Base-by-base conservation (phyloP, 306 rosid genomes). In the Myrica gale region DNA sequence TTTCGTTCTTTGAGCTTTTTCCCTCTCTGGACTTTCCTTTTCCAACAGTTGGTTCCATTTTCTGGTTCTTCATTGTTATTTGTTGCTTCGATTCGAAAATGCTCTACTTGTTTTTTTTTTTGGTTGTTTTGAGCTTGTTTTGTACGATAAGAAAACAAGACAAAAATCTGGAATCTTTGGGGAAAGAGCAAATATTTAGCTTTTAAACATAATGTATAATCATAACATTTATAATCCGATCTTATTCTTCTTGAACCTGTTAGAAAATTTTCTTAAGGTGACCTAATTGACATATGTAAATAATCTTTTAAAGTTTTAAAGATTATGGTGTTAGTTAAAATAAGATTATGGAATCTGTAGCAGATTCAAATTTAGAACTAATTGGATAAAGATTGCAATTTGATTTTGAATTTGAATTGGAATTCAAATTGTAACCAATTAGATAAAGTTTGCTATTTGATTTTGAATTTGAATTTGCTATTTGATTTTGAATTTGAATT, bases 41-140 rank as follows among this genome's bases (percentile, higher is more conserved):
- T 48, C 53, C 4, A 9, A 15, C 53, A 3, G 15, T 48, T 16
- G 53, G 53, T 48, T 48, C 53, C 53, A 11, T 48, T 74, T 62
- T 46, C 71, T 32, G 41, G 23, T 63, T 17, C 62, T 56, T 37
- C 53, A 2, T 46, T 58, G 57, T 48, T 32, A 32, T 32, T 32
- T 32, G 37, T 63, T 57, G 63, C 63, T 57, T 57, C 1, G 63
- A 20, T 57, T 57, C 5, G 11, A 57, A 17, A 72, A 16, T 9
- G 19, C 20, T 32, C 37, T 41, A 51, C 4, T 17, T 52, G 26
- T 45, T 68, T 44, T 53, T 46, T 1, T 44, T 16, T 1, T 44
- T 26, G 37, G 47, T 61, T 47, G 47, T 26, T 55, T 75, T 17
- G 56, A 54, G 78, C 72, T 75, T 55, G 80, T 78, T 71, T 76